Base-by-base conservation (phyloP, 2,329 filamentous ascomycete species). In the Gaeumannomyces tritici region DNA sequence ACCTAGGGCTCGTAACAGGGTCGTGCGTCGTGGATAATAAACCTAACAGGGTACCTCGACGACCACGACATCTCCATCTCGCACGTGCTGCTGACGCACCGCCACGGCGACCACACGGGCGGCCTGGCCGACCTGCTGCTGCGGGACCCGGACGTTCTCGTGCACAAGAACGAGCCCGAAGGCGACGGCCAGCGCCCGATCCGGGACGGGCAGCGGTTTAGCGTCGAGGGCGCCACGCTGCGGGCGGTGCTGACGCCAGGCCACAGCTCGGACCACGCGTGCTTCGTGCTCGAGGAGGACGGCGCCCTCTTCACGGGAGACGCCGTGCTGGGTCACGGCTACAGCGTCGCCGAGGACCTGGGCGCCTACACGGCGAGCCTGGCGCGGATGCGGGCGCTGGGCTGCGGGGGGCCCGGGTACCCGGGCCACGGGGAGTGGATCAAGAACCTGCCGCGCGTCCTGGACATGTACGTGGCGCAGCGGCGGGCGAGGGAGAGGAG, bases 281-380 rank as follows among this genome's bases (percentile, higher is more conserved):
- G 83, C 24, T 88, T 96, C 67, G 73, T 92, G 6, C 75, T 96
- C 5, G 82, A 87, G 57, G 90, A 96, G 82, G 81, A 96, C 69
- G 82, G 91, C 68, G 88, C 90, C 55, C 86, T 96, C 77, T 95
- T 96, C 73, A 96, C 91, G 0, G 92, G 89, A 8, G 92, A 96
- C 74, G 96, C 93, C 71, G 88, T 96, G 1, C 80, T 96, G 2
- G 92, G 92, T 1, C 90, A 96, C 64, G 91, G 91, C 15, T 96
- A 90, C 2, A 87, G 89, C 4, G 90, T 95, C 0, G 96, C 96
- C 67, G 90, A 96, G 72, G 85, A 95, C 66, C 79, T 96, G 11
- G 73, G 76, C 1, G 76, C 77, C 0, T 96, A 62, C 61, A 67
- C 69, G 65, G 58, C 51, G 15, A 61, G 63, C 1, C 63, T 70